A percentile compares a stretch with the other conserved stretches of the same genome.
phyloP scores from a whole-genome alignment of 495 filamentous ascomycete genomes.

The Darksidea phi region DNA sequence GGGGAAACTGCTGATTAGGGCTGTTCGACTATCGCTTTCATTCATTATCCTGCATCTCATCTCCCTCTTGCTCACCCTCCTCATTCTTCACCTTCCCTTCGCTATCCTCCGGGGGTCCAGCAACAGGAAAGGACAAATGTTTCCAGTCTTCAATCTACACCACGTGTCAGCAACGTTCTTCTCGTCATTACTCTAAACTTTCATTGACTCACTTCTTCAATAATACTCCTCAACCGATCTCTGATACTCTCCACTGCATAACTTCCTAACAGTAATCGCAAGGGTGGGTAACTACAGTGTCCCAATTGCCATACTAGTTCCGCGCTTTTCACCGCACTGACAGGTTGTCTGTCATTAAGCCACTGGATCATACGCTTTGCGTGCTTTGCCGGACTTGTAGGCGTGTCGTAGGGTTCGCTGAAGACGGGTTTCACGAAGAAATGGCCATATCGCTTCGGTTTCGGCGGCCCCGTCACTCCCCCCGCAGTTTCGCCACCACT shows the following conservation, averaged over 20 bases:
- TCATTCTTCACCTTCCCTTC: conserved; percentile 1
- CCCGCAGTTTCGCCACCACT: background rate
- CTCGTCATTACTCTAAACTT: background rate
- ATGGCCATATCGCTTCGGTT: conserved; percentile 65
- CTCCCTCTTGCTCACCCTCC: background rate
- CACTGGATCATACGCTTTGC: conserved; percentile 93
- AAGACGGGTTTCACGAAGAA: conserved; percentile 79
- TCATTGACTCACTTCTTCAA: conserved; percentile 70
- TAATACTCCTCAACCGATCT: conserved; percentile 82
- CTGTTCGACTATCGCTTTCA: background rate
- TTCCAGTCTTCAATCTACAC: conserved; percentile 49
- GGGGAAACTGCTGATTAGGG: too few species aligned
- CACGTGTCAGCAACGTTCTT: background rate
- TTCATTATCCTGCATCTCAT: background rate
- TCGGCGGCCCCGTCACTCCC: conserved; percentile 11
- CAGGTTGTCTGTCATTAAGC: conserved; percentile 87
- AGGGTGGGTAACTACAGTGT: conserved; percentile 85
- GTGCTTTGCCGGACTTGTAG: conserved; percentile 78
- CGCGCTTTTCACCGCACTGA: conserved; percentile 88
- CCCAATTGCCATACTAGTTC: conserved; percentile 95
- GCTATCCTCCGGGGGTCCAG: conserved; percentile 24
- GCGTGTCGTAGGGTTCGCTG: conserved; percentile 74
- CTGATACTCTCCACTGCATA: conserved; percentile 95
- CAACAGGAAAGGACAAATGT: conserved; percentile 43
- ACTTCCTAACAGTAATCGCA: conserved; percentile 79